These are phyloP conservation scores for Cyclospora cayetanensis DNA, from an alignment of 169 alveolate genomes.

Conservation along the genomic window DNA sequence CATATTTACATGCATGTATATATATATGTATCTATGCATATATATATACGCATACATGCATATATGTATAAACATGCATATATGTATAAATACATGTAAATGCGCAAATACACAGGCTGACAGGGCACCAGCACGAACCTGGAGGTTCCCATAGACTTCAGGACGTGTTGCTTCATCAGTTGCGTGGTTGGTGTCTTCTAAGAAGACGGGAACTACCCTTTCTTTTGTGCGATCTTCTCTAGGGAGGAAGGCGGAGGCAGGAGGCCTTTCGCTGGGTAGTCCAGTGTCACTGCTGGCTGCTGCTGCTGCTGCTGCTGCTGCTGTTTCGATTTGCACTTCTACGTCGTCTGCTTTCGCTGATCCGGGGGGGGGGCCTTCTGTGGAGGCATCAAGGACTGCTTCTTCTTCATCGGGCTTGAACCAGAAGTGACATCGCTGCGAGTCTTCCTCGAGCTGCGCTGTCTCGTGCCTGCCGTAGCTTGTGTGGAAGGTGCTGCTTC, in stretches of 20 bases:
- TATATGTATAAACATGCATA: too few species aligned
- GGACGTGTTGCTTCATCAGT: not conserved
- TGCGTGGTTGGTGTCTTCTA: not conserved
- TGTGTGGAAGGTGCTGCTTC: too few species aligned
- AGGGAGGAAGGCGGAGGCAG: not conserved
- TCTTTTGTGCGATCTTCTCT: not conserved
- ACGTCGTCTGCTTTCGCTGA: too few species aligned
- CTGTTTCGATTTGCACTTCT: not conserved
- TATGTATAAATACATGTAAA: too few species aligned
- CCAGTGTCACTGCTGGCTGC: not conserved
- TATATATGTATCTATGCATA: not conserved
- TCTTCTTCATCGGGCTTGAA: too few species aligned
- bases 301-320: not conserved
- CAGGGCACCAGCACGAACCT: not conserved
- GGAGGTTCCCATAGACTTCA: not conserved
- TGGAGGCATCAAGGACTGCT: too few species aligned
- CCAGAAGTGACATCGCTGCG: too few species aligned
- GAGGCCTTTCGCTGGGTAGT: not conserved
- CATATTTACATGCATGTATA: too few species aligned
- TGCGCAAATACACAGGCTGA: not conserved
- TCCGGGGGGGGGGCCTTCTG: too few species aligned
- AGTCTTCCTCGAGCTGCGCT: too few species aligned
- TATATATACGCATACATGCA: not conserved
- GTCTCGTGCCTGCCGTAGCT: too few species aligned
- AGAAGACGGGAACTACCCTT: not conserved